phyloP scores from a whole-genome alignment of 345 rosid genomes.

The Gossypium thurberi region DNA sequence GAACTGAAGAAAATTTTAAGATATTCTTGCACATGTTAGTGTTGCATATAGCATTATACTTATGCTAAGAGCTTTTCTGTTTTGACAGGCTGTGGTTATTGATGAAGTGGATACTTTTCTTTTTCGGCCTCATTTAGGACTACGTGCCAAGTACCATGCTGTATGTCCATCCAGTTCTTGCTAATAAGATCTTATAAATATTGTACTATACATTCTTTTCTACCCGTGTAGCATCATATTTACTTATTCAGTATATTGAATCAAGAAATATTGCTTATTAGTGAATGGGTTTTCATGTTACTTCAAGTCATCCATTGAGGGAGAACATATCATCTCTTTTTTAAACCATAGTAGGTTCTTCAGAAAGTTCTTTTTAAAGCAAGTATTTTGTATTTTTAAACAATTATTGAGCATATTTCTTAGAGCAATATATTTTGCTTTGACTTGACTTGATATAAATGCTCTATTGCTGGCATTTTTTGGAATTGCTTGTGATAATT shows the following conservation, averaged over 20 bases:
- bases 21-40: not conserved
- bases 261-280: not conserved
- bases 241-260: not conserved
- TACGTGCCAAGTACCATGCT: conserved; percentile 84
- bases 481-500: not conserved
- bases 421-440: not conserved
- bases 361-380: not conserved
- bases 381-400: not conserved
- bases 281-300: not conserved
- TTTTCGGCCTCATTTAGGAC: conserved; percentile 80
- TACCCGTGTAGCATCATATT: no score
- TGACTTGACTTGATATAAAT: not conserved
- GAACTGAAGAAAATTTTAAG: not conserved
- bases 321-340: not conserved
- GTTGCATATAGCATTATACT: not conserved
- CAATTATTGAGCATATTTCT: not conserved
- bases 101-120: conserved; percentile 90
- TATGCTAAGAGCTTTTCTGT: not conserved
- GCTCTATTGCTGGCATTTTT: not conserved
- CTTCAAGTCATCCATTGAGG: not conserved
- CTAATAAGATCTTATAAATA: not conserved
- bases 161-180: conserved; percentile 36
- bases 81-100: conserved; percentile 76
- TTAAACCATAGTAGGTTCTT: not conserved
- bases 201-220: not conserved